Percentiles rank a stretch among this genome's conserved stretches.
Evolutionary conservation across 495 filamentous ascomycete species (phyloP).

Genomic region (Penicillium soppii): DNA sequence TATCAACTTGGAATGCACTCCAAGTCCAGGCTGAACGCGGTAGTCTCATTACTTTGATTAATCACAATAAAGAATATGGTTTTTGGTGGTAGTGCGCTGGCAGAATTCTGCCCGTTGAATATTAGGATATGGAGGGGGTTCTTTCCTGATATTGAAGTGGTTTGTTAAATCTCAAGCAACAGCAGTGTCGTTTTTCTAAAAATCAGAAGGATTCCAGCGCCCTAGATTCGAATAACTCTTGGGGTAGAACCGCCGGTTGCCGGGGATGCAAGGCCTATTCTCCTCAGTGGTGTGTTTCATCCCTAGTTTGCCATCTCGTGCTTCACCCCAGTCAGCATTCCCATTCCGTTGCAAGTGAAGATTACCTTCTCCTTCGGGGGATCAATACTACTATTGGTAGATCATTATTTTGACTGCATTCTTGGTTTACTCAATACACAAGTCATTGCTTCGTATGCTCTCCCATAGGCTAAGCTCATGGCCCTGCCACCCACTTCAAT

Average conservation of each 20-base stretch:
- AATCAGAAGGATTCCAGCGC: background rate
- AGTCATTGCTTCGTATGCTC: background rate
- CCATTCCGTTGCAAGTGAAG: background rate
- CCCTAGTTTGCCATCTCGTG: slow-evolving; percentile 22
- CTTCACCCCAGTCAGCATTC: slow-evolving; percentile 16
- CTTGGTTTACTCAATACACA: too few relatives aligned
- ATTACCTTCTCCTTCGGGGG: slow-evolving; percentile 5
- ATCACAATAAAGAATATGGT: slow-evolving; percentile 4
- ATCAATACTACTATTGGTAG: slow-evolving; percentile 9
- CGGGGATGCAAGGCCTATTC: slow-evolving; percentile 8
- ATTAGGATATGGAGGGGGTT: background rate
- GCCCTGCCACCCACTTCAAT: background rate
- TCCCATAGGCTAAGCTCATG: background rate
- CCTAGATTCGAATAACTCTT: background rate
- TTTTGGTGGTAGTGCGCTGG: background rate
- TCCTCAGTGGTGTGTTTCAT: slow-evolving; percentile 10
- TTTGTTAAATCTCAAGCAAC: background rate
- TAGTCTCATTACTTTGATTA: slow-evolving; percentile 20
- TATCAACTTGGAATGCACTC: slow-evolving; percentile 31
- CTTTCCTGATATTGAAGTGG: background rate
- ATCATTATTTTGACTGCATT: background rate
- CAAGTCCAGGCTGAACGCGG: slow-evolving; percentile 19
- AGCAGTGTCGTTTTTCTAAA: background rate
- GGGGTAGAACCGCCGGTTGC: background rate
- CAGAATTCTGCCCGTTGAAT: background rate